Conservation (phyloP, 1,284 basidiomycete species). For the Microstroma glucosiphilum region DNA sequence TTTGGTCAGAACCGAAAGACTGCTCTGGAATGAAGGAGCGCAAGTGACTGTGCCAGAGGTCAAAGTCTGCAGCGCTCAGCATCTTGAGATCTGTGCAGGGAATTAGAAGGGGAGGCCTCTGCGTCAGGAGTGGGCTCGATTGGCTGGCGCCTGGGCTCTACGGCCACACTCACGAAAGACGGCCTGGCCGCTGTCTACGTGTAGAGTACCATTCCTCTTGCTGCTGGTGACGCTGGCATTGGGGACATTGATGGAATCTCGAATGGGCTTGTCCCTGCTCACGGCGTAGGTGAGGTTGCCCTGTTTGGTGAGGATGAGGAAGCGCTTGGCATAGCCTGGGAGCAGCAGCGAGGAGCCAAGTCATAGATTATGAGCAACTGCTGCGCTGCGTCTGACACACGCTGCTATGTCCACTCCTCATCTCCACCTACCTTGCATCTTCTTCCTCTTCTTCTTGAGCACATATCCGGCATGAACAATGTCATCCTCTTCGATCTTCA, state of each 20-base stretch:
- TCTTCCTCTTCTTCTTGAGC: slow-evolving; percentile 50
- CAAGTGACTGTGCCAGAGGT: slow-evolving; percentile 37
- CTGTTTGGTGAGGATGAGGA: slow-evolving; percentile 41
- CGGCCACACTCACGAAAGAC: slow-evolving; percentile 30
- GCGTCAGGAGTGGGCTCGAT: not conserved
- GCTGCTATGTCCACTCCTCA: not conserved
- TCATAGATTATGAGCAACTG: not conserved
- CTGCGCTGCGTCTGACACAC: not conserved
- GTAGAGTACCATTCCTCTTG: slow-evolving; percentile 45
- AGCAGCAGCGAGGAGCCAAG: not conserved
- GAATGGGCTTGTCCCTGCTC: slow-evolving; percentile 34
- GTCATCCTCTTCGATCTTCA: slow-evolving; percentile 28
- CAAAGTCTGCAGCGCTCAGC: slow-evolving; percentile 41
- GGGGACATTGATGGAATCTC: slow-evolving; percentile 47
- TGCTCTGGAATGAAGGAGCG: slow-evolving; percentile 42
- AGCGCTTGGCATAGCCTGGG: slow-evolving; percentile 47
- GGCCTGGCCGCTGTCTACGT: slow-evolving; percentile 45
- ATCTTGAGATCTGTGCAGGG: slow-evolving; percentile 37
- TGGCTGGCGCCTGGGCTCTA: not conserved
- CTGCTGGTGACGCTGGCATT: slow-evolving; percentile 46
- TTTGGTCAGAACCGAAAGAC: slow-evolving; percentile 19
- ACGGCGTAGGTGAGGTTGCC: slow-evolving; percentile 44
- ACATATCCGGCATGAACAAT: slow-evolving; percentile 47
- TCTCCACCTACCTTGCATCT: slow-evolving; percentile 39
- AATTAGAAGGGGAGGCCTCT: not conserved